Percentiles rank a stretch among this genome's conserved stretches.
Conservation (phyloP, 352 stramenopile genomes). For the Aphanomyces stellatus region DNA sequence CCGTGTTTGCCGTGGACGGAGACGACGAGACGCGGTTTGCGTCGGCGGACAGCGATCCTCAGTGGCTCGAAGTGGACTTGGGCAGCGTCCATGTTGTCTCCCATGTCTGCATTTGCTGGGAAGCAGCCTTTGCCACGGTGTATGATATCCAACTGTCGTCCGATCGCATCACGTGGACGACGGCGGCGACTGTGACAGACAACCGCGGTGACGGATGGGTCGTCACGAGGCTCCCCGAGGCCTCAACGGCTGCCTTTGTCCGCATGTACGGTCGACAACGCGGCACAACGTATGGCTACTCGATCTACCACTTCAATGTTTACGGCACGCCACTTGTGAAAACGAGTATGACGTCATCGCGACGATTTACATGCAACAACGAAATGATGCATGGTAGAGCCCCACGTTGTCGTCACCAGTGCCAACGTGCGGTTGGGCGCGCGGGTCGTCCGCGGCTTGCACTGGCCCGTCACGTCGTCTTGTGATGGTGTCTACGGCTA, state of each 20-base stretch:
- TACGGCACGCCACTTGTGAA: neutral
- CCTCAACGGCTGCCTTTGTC: neutral
- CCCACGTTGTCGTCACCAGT: neutral
- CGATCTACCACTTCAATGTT: slow-evolving; percentile 7
- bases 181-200: neutral
- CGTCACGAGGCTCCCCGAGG: neutral
- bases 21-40: neutral
- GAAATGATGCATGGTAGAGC: no score
- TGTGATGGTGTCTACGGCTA: slow-evolving; percentile 1
- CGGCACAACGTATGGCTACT: neutral
- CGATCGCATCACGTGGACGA: neutral
- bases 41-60: neutral
- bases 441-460: neutral
- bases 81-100: neutral
- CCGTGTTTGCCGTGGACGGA: neutral
- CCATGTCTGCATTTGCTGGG: neutral
- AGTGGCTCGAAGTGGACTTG: slow-evolving; percentile 10
- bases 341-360: neutral
- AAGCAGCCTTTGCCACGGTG: neutral
- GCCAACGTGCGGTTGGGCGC: neutral
- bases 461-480: neutral
- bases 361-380: no score
- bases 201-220: neutral
- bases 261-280: neutral
- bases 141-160: neutral